Percentiles rank a stretch among this genome's conserved stretches.
These are phyloP conservation scores for Yamadazyma tumulicola DNA, from an alignment of 805 yeast species.

Conservation along the genomic window DNA sequence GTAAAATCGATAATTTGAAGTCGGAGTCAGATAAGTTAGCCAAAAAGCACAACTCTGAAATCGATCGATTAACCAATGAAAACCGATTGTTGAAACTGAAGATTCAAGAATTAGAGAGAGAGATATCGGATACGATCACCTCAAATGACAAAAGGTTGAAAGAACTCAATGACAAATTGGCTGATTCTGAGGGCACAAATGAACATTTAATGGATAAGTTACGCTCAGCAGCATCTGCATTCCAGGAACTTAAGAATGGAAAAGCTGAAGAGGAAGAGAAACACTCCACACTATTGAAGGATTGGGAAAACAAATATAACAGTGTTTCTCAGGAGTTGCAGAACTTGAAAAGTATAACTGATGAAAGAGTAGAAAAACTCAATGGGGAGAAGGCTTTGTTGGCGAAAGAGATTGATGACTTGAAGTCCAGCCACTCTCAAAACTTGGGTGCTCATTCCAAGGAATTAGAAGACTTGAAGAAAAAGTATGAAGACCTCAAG, in stretches of 20 bases:
- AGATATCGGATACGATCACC: conserved; percentile 17
- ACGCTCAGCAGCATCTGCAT: conserved; percentile 36
- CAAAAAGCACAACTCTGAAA: conserved; percentile 17
- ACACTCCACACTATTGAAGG: conserved; percentile 12
- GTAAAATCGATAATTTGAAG: conserved; percentile 28
- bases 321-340: neutral
- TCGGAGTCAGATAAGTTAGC: conserved; percentile 33
- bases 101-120: conserved; percentile 19
- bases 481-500: conserved; percentile 4
- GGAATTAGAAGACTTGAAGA: conserved; percentile 7
- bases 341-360: neutral
- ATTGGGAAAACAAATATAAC: conserved; percentile 3
- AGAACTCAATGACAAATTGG: conserved; percentile 20
- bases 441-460: conserved; percentile 1
- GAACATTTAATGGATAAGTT: conserved; percentile 40
- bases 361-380: neutral
- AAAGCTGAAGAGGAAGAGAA: conserved; percentile 17
- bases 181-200: conserved; percentile 29
- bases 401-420: conserved; percentile 4
- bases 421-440: conserved; percentile 3
- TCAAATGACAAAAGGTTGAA: conserved; percentile 15
- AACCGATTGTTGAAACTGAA: conserved; percentile 23
- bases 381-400: conserved; percentile 3
- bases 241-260: conserved; percentile 24
- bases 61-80: conserved; percentile 18